phyloP scores from a whole-genome alignment of 768 basidiomycete species.

The Mycena alexandri region DNA sequence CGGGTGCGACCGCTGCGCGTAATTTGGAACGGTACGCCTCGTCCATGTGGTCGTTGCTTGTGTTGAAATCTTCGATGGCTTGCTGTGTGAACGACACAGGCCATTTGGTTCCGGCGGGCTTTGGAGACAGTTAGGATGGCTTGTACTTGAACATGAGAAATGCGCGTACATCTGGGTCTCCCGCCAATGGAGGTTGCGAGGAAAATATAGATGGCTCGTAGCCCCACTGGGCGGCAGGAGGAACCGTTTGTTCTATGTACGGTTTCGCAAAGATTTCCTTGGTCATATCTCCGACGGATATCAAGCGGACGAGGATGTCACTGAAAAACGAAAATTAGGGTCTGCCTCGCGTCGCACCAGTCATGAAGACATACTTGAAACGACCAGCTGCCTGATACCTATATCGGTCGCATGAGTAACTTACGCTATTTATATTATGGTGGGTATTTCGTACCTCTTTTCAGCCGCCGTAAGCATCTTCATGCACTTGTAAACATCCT shows the following conservation, averaged over 20 bases:
- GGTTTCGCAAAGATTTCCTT: conserved; percentile 7
- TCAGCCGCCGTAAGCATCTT: conserved; percentile 60
- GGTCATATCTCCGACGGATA: conserved; percentile 33
- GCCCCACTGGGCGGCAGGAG: conserved; percentile 29
- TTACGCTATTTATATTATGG: no score
- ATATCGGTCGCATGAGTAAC: conserved; percentile 1
- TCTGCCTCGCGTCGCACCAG: not conserved
- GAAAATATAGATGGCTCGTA: conserved; percentile 34
- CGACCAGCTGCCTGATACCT: conserved; percentile 38
- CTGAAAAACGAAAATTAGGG: conserved; percentile 20
- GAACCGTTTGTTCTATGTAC: conserved; percentile 12
- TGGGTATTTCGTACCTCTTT: conserved; percentile 45
- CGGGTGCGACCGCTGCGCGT: conserved; percentile 16
- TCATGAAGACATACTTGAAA: conserved; percentile 27
- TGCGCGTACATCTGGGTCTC: conserved; percentile 11
- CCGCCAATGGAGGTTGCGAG: not conserved
- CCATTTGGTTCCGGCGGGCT: conserved; percentile 26
- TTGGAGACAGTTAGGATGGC: not conserved
- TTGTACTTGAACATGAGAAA: not conserved
- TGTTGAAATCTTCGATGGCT: conserved; percentile 19
- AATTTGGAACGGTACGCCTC: conserved; percentile 12
- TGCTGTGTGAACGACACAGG: conserved; percentile 11
- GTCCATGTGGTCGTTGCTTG: conserved; percentile 10
- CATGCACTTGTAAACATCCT: conserved; percentile 72
- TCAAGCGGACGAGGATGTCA: conserved; percentile 34